Percentiles rank a stretch among this genome's conserved stretches.
Conservation (phyloP, 139 green algal genomes). For the Marvania coccoides region DNA sequence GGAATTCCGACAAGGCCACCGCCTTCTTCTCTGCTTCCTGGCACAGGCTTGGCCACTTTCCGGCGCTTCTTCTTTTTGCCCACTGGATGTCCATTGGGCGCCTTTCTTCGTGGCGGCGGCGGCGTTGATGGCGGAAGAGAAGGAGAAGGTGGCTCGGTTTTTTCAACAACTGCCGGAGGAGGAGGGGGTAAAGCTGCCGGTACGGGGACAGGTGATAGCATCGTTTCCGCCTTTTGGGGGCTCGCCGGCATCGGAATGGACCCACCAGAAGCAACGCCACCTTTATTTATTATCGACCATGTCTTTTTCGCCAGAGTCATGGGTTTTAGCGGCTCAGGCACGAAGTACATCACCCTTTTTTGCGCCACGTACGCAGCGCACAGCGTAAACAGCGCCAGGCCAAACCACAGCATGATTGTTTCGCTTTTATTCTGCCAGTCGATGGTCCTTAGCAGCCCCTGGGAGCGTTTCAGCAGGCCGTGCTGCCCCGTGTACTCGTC, state of each 20-base stretch:
- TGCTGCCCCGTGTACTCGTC: constrained; percentile 53
- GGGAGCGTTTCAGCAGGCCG: constrained; percentile 4
- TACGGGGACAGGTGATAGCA: no score
- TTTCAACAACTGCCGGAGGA: no score
- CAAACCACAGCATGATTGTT: constrained; percentile 47
- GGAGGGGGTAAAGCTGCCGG: no score
- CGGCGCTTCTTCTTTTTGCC: no score
- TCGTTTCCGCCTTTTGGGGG: no score
- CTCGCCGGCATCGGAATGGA: no score
- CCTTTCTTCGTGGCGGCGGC: not conserved
- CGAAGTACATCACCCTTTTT: constrained; percentile 55
- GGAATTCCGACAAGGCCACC: not conserved
- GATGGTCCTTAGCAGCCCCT: constrained; percentile 40
- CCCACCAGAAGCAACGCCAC: no score
- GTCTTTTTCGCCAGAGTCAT: not conserved
- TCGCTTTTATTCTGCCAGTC: constrained; percentile 28
- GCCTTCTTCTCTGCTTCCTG: not conserved
- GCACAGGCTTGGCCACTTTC: no score
- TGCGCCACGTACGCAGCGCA: constrained; percentile 45
- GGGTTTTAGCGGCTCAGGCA: constrained; percentile 27
- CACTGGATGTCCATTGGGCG: no score
- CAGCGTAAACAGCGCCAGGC: constrained; percentile 51
- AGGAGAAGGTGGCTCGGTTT: no score
- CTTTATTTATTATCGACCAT: not conserved
- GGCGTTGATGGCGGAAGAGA: not conserved